Evolutionary conservation across 2,329 filamentous ascomycete species (phyloP).

Genomic region (Bipolaris bicolor): DNA sequence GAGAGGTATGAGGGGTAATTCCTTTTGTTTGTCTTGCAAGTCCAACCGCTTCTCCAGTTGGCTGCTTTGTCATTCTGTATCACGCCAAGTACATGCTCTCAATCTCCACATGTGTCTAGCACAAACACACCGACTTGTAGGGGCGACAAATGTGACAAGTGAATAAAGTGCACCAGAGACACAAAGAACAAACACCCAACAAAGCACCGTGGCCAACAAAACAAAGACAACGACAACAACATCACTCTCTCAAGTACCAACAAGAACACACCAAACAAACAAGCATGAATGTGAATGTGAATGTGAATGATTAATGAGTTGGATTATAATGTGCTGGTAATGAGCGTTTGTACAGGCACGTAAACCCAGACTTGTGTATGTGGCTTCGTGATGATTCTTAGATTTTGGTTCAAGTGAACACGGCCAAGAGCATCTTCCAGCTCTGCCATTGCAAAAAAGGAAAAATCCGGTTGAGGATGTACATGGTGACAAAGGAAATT

Average conservation of each 20-base stretch:
- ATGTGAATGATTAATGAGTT: slow-evolving; percentile 20
- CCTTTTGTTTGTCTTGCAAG: slow-evolving; percentile 30
- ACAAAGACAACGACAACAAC: slow-evolving; percentile 10
- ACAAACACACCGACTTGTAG: slow-evolving; percentile 27
- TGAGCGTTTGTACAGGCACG: slow-evolving; percentile 33
- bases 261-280: slow-evolving; percentile 24
- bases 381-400: slow-evolving; percentile 44
- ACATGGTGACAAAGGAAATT: slow-evolving; percentile 43
- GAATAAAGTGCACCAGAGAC: slow-evolving; percentile 31
- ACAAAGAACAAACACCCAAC: slow-evolving; percentile 16
- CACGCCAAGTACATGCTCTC: slow-evolving; percentile 33
- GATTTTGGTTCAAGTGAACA: slow-evolving; percentile 34
- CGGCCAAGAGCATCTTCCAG: slow-evolving; percentile 37
- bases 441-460: slow-evolving; percentile 35
- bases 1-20: slow-evolving; percentile 18
- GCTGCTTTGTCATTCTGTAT: slow-evolving; percentile 31
- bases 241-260: slow-evolving; percentile 30
- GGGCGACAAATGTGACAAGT: slow-evolving; percentile 26
- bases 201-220: slow-evolving; percentile 8
- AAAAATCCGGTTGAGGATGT: slow-evolving; percentile 41
- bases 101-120: slow-evolving; percentile 29
- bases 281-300: slow-evolving; percentile 6
- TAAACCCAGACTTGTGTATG: slow-evolving; percentile 39
- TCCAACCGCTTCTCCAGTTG: slow-evolving; percentile 31
- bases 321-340: slow-evolving; percentile 30